phyloP scores from a whole-genome alignment of 768 basidiomycete genomes.

The Russula vinacea region DNA sequence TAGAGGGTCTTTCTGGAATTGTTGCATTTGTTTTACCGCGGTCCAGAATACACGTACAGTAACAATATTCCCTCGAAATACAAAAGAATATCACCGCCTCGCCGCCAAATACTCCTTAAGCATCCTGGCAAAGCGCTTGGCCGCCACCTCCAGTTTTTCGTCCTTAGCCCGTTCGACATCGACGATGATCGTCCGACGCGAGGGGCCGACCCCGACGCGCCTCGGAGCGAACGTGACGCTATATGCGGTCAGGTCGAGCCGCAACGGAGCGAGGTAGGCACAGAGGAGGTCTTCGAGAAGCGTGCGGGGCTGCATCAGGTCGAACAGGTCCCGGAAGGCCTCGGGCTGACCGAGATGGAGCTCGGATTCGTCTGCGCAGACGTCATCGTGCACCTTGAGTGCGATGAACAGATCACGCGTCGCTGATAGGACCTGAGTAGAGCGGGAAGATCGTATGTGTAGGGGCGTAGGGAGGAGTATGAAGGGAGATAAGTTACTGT shows the following conservation, averaged over 20 bases:
- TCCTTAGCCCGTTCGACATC: slow-evolving; percentile 29
- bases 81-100: too few relatives aligned
- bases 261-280: slow-evolving; percentile 43
- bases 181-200: slow-evolving; percentile 28
- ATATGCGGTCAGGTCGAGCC: slow-evolving; percentile 32
- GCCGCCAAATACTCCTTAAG: slow-evolving; percentile 20
- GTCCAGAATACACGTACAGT: too few relatives aligned
- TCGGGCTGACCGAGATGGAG: slow-evolving; percentile 75
- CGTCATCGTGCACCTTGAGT: slow-evolving; percentile 63
- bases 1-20: too few relatives aligned
- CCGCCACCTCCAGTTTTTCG: slow-evolving; percentile 31
- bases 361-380: slow-evolving; percentile 53
- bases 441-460: too few relatives aligned
- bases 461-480: too few relatives aligned
- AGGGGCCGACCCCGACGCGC: slow-evolving; percentile 20
- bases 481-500: too few relatives aligned
- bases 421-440: too few relatives aligned
- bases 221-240: slow-evolving; percentile 15
- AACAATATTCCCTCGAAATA: too few relatives aligned
- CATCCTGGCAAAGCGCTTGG: slow-evolving; percentile 27
- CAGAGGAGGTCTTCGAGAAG: slow-evolving; percentile 70
- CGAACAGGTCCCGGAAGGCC: slow-evolving; percentile 57
- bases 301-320: slow-evolving; percentile 54
- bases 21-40: too few relatives aligned
- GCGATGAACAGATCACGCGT: slow-evolving; percentile 27